Base-by-base conservation (phyloP, 331 rosid species). In the Quercus lobata region DNA sequence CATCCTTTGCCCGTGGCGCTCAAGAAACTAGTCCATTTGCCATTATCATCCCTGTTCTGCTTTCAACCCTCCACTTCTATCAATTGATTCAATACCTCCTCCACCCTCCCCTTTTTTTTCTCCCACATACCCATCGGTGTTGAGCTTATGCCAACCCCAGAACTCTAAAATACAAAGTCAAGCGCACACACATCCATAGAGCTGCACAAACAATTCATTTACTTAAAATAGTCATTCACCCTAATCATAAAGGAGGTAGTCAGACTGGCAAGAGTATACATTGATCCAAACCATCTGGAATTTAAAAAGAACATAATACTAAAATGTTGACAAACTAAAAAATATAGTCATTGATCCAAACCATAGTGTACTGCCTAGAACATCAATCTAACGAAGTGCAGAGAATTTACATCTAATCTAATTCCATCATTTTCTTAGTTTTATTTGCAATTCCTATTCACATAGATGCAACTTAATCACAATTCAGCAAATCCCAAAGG, bases 401-500 rank as follows among this genome's bases (percentile, higher is more conserved):
- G 53, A 57, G 79, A 78, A 84, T 90, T 62, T 84, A 88, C 86
- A 88, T 69, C 72, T 77, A 83, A 76, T 77, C 78, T 56, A 71
- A 74, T 60, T 80, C 30, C 76, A 72, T 79, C 77, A 41, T 66
- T 34, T 69, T 57, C 37, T 58, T 61, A 25, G 65, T 56, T 8
- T 34, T 82, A 41, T 79, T 66, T 71, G 49, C 44, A 49, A 78
- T 54, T 55, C 56, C 72, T 84, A 83, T 84, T 83, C 87, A 84
- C 87, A 83, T 37, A 69, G 79, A 57, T 83, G 61, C 5, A 17
- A 10, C 72, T 71, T 41, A 30, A 12, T 56, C 16, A 76, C 27
- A n/a, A 53, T 80, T 91, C 90, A 91, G 80, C 73, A 80, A 72
- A 49, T 8, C 72, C 98, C 97, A 35, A 94, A 94, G 10, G 97